Conservation (phyloP, 1,139 yeast genomes). For the Kurtzmaniella natalensis region DNA sequence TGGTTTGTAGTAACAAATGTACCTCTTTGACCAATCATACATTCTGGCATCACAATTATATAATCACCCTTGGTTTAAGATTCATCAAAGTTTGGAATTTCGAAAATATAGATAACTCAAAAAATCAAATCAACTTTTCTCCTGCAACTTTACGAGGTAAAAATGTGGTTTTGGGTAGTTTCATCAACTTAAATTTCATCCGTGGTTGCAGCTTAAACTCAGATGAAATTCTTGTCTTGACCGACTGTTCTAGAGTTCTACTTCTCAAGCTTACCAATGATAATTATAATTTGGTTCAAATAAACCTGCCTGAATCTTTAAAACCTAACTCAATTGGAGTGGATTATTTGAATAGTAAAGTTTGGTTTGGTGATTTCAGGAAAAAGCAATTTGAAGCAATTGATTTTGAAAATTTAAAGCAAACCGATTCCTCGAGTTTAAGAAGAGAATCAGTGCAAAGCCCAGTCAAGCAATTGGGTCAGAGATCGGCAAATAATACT, state of each 20-base stretch:
- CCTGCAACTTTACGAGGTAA: slow-evolving; percentile 42
- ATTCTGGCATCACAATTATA: slow-evolving; percentile 48
- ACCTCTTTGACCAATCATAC: slow-evolving; percentile 52
- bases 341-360: slow-evolving; percentile 18
- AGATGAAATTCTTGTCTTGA: slow-evolving; percentile 39
- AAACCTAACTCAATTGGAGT: slow-evolving; percentile 16
- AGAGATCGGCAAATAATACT: background rate
- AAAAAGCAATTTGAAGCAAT: background rate
- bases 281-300: slow-evolving; percentile 17
- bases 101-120: slow-evolving; percentile 15
- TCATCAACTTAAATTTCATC: slow-evolving; percentile 45
- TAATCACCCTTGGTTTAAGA: slow-evolving; percentile 55
- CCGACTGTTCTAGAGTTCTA: slow-evolving; percentile 40
- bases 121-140: slow-evolving; percentile 3
- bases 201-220: slow-evolving; percentile 28
- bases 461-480: background rate
- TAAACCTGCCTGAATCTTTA: slow-evolving; percentile 13
- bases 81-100: slow-evolving; percentile 58
- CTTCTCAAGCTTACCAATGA: slow-evolving; percentile 24
- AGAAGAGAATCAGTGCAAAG: background rate
- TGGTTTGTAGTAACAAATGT: slow-evolving; percentile 53
- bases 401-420: background rate
- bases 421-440: background rate
- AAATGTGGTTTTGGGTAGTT: slow-evolving; percentile 50
- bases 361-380: slow-evolving; percentile 19